phyloP scores from a whole-genome alignment of 2,329 filamentous ascomycete species.

The Fusarium anguioides region DNA sequence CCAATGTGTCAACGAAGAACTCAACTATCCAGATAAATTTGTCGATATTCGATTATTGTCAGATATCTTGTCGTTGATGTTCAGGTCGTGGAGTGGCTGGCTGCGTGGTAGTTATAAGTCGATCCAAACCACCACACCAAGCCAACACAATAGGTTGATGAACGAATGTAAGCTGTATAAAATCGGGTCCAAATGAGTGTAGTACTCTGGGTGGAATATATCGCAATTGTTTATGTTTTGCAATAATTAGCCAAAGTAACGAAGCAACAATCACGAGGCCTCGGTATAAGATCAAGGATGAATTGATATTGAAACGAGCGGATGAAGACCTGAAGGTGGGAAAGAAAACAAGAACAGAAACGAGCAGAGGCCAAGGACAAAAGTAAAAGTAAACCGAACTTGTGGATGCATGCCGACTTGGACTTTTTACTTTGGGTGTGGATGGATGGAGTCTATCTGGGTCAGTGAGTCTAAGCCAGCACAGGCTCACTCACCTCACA shows the following conservation, averaged over 20 bases:
- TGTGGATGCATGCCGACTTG: slow-evolving; percentile 38
- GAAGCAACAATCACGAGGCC: slow-evolving; percentile 19
- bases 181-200: slow-evolving; percentile 37
- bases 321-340: slow-evolving; percentile 31
- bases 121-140: slow-evolving; percentile 6
- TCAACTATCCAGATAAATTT: background rate
- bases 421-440: slow-evolving; percentile 23
- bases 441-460: slow-evolving; percentile 16
- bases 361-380: slow-evolving; percentile 37
- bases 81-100: background rate
- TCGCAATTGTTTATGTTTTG: slow-evolving; percentile 22
- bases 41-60: background rate
- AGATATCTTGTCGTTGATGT: background rate
- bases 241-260: slow-evolving; percentile 23
- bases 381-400: slow-evolving; percentile 40
- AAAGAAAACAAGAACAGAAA: slow-evolving; percentile 15
- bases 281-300: slow-evolving; percentile 21
- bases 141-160: slow-evolving; percentile 14
- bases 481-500: slow-evolving; percentile 11
- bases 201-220: slow-evolving; percentile 19
- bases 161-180: slow-evolving; percentile 30
- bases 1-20: background rate
- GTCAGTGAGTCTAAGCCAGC: slow-evolving; percentile 18
- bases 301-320: slow-evolving; percentile 31
- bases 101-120: slow-evolving; percentile 16